Percentiles rank a stretch among this genome's conserved stretches.
phyloP scores from a whole-genome alignment of 768 basidiomycete species.

The Scleroderma citrinum region DNA sequence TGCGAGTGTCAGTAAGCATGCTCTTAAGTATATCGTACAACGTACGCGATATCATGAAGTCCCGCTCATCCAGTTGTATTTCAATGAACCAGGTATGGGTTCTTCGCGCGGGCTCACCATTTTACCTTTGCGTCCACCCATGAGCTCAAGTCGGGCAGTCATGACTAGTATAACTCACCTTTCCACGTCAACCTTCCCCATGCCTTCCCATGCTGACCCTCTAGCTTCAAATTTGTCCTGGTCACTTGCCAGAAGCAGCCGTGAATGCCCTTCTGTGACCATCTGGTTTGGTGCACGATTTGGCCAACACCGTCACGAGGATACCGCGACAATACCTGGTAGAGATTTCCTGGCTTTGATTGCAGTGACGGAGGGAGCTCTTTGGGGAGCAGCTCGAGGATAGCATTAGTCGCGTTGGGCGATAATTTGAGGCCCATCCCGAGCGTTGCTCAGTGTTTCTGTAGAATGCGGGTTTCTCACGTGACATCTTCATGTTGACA shows the following conservation, averaged over 20 bases:
- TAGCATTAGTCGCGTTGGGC: slow-evolving; percentile 18
- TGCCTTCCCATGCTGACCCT: slow-evolving; percentile 72
- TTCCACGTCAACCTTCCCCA: slow-evolving; percentile 81
- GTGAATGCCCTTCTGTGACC: slow-evolving; percentile 60
- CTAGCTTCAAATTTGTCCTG: slow-evolving; percentile 60
- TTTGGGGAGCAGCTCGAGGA: slow-evolving; percentile 55
- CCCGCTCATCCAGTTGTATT: slow-evolving; percentile 69
- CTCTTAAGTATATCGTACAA: background rate
- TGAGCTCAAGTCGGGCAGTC: background rate
- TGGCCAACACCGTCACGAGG: slow-evolving; percentile 64
- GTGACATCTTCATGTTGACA: slow-evolving; percentile 1
- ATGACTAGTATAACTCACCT: slow-evolving; percentile 45
- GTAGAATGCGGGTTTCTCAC: slow-evolving; percentile 7
- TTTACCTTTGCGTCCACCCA: slow-evolving; percentile 39
- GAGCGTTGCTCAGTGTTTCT: background rate
- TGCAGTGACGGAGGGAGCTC: slow-evolving; percentile 57
- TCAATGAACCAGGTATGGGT: slow-evolving; percentile 63
- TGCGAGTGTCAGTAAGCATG: too few relatives aligned
- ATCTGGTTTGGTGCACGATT: slow-evolving; percentile 66
- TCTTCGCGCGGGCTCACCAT: slow-evolving; percentile 54
- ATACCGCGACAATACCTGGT: slow-evolving; percentile 63
- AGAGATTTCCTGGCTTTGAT: slow-evolving; percentile 56
- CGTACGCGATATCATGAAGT: slow-evolving; percentile 21
- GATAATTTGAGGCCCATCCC: background rate
- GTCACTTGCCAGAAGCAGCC: slow-evolving; percentile 76